Conservation (phyloP, 2,329 filamentous ascomycete species). For the Fusarium luffae region DNA sequence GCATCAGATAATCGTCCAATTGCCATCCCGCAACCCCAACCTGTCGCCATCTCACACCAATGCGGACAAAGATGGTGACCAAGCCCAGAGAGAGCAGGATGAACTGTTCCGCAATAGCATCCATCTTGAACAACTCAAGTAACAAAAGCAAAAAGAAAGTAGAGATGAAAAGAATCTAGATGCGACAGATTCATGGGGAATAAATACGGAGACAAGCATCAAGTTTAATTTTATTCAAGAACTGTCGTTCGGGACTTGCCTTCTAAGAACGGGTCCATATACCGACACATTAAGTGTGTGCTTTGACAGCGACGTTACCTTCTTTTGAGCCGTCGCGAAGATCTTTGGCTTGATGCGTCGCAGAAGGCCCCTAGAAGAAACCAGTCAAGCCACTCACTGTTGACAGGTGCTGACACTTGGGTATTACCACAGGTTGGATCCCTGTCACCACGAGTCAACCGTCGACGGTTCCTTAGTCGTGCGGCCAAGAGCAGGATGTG, state of each 20-base stretch:
- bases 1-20: slow-evolving; percentile 40
- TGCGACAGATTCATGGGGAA: neutral
- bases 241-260: neutral
- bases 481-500: neutral
- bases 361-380: neutral
- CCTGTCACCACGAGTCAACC: neutral
- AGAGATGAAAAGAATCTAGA: neutral
- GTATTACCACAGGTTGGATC: neutral
- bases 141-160: neutral
- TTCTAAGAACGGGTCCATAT: slow-evolving; percentile 1
- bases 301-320: neutral
- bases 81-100: slow-evolving; percentile 36
- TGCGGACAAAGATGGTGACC: slow-evolving; percentile 29
- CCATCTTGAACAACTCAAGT: slow-evolving; percentile 11
- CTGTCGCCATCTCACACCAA: slow-evolving; percentile 30
- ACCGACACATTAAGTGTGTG: neutral
- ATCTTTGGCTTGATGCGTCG: neutral
- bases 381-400: neutral
- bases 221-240: neutral
- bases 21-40: slow-evolving; percentile 32
- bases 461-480: neutral
- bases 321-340: neutral
- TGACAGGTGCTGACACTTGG: neutral
- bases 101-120: slow-evolving; percentile 38
- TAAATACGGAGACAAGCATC: neutral